Evolutionary conservation across 2,329 filamentous ascomycete species (phyloP), one percentile per base, ranked within the genome.

Genomic region (Periconia macrospinosa): DNA sequence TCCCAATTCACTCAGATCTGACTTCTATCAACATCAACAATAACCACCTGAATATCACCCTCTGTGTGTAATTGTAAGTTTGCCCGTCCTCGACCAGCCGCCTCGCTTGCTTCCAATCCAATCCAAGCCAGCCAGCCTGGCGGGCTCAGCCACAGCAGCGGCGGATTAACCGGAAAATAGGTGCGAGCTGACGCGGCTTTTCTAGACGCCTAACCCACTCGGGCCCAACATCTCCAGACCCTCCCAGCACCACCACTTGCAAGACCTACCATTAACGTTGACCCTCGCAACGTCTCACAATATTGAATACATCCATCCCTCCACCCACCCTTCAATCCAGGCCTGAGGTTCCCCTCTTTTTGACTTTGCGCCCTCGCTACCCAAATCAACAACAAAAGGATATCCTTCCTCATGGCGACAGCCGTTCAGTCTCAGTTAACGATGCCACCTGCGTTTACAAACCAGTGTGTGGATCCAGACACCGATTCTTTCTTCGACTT

Each of bases 401-500:
- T 57, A 48, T 53, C 60, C 47, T 46, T 46, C 56, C 55, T 55
- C 57, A 73, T 72, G 70, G 70, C 69, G 55, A 70, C 70, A 54
- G 68, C 69, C 57, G 64, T 73, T 53, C 67, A 70, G 45, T 59
- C 67, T 58, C 66, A 67, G 47, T 67, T 73, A 64, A 68, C 65
- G 46, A 72, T 73, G 69, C 62, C 69, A 37, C 61, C 66, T 52
- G 57, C 68, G 48, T 72, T 68, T 63, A 52, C 57, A 49, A 72
- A 63, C 57, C 72, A 75, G 60, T 76, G 72, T 57, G 57, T 73
- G 57, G 73, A 76, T 54, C 70, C 73, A 18, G 75, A 77, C 52
- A 66, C 74, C 33, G 73, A 74, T 40, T 61, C 62, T 13, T 75
- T 74, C 65, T 74, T 78, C 66, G 75, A 78, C 68, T 90, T 88